Evolutionary conservation across 2,329 filamentous ascomycete genomes (phyloP).

Genomic region (Hypoxylon sp.): DNA sequence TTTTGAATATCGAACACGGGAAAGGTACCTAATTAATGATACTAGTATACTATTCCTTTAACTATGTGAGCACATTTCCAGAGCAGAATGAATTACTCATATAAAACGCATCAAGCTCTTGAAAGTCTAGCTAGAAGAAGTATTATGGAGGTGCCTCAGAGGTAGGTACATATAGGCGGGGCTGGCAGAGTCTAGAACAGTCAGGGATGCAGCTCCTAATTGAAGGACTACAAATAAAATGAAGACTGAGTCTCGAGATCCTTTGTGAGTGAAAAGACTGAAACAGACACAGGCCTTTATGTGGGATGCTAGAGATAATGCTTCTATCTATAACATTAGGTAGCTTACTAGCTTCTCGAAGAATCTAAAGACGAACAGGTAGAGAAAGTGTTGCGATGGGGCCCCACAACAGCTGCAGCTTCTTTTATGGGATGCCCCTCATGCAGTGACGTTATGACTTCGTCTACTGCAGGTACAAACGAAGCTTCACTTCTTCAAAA

Average conservation of each 20-base stretch:
- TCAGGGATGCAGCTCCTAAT: neutral
- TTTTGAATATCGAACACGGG: neutral
- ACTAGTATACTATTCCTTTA: neutral
- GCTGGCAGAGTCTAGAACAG: conserved; percentile 5
- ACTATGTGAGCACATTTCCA: neutral
- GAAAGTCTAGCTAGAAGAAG: neutral
- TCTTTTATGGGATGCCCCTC: conserved; percentile 33
- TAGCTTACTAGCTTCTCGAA: neutral
- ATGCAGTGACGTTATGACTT: conserved; percentile 47
- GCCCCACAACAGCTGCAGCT: conserved; percentile 25
- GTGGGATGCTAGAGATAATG: neutral
- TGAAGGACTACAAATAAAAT: neutral
- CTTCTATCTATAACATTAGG: conserved; percentile 6
- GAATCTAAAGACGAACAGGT: neutral
- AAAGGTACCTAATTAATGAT: neutral
- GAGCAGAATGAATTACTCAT: neutral
- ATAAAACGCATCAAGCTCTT: neutral
- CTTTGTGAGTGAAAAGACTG: neutral
- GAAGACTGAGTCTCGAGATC: neutral
- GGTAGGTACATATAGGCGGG: neutral
- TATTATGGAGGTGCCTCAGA: neutral
- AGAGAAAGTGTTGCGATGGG: conserved; percentile 5
- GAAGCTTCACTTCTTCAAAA: conserved; percentile 17
- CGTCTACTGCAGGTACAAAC: conserved; percentile 47
- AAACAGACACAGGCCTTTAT: neutral